phyloP scores from a whole-genome alignment of 148 eudicot genomes.

The Dysphania ambrosioides region DNA sequence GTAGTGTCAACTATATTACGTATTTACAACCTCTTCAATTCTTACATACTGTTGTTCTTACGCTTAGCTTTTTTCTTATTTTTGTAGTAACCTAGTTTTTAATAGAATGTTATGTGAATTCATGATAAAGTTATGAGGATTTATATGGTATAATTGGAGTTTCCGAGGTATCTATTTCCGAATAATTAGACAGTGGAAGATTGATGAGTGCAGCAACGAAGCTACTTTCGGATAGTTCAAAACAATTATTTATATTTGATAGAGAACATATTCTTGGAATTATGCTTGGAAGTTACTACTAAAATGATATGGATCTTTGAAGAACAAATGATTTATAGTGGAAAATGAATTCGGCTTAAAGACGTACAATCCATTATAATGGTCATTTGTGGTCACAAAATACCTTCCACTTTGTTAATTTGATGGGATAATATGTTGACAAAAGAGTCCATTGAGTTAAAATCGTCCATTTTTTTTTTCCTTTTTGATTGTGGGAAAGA shows the following conservation, averaged over 20 bases:
- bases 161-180: not conserved
- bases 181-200: not conserved
- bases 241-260: too few relatives aligned
- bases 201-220: too few relatives aligned
- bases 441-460: slow-evolving; percentile 4
- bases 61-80: too few relatives aligned
- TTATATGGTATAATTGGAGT: not conserved
- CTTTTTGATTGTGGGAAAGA: not conserved
- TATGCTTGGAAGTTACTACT: slow-evolving; percentile 21
- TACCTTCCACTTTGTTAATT: not conserved
- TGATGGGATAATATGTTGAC: slow-evolving; percentile 7
- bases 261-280: slow-evolving; percentile 12
- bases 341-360: slow-evolving; percentile 2
- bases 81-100: not conserved
- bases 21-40: too few relatives aligned
- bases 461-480: not conserved
- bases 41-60: too few relatives aligned
- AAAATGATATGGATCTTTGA: slow-evolving; percentile 7
- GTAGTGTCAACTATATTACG: slow-evolving; percentile 9
- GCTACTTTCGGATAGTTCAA: too few relatives aligned
- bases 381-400: not conserved
- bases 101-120: not conserved
- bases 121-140: too few relatives aligned
- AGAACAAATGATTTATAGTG: slow-evolving; percentile 6
- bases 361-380: not conserved